Percentiles rank a stretch among this genome's conserved stretches.
phyloP scores from a whole-genome alignment of 2,329 filamentous ascomycete species.

The Diatrype stigma region DNA sequence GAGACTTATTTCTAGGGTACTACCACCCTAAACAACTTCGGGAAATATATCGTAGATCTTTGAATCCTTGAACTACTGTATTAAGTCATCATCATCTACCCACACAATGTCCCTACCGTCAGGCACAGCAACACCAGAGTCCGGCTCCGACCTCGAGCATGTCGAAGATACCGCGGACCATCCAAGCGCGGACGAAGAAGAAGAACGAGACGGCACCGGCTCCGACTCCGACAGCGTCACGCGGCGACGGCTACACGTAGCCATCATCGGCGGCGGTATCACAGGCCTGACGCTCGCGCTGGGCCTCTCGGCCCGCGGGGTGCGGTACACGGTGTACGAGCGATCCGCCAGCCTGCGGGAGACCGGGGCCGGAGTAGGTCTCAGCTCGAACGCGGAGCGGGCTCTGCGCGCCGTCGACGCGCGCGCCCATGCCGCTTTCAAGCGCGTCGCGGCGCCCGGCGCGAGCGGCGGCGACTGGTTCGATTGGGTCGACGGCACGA shows the following conservation, averaged over 20 bases:
- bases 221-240: neutral
- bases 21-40: too few relatives aligned
- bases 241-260: conserved; percentile 20
- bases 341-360: conserved; percentile 29
- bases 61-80: too few relatives aligned
- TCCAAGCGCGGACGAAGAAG: too few relatives aligned
- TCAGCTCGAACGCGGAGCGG: conserved; percentile 30
- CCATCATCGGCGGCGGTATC: conserved; percentile 37
- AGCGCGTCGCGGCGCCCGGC: conserved; percentile 29
- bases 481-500: conserved; percentile 36
- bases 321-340: conserved; percentile 33
- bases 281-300: conserved; percentile 34
- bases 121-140: too few relatives aligned
- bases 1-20: too few relatives aligned
- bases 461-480: conserved; percentile 39
- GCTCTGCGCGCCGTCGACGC: conserved; percentile 26
- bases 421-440: conserved; percentile 33
- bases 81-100: neutral
- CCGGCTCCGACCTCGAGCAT: too few relatives aligned
- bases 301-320: conserved; percentile 23
- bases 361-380: conserved; percentile 33
- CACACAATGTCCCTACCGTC: conserved; percentile 5
- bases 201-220: too few relatives aligned
- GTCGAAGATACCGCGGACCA: too few relatives aligned
- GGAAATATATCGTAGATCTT: too few relatives aligned